Evolutionary conservation across 225 moss, liverwort and hornwort species (phyloP).

Genomic region (Sphagnum tenellum): DNA sequence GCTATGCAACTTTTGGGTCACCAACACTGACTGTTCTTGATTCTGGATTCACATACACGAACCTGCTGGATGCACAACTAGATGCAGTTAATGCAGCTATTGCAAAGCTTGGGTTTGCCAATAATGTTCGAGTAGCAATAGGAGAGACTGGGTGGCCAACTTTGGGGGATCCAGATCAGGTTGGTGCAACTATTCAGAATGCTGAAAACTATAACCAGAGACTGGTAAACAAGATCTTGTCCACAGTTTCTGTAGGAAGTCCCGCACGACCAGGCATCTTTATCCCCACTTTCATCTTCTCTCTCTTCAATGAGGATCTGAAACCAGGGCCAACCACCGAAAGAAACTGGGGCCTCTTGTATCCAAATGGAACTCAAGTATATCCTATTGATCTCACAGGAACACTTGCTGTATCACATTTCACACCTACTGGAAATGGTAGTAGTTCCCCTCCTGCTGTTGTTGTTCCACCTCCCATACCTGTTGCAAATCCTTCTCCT

Average conservation of each 20-base stretch:
- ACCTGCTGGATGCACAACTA: slow-evolving; percentile 55
- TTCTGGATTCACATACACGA: slow-evolving; percentile 40
- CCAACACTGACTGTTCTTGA: slow-evolving; percentile 27
- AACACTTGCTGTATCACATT: slow-evolving; percentile 9
- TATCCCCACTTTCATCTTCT: slow-evolving; percentile 54
- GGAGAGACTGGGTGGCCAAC: slow-evolving; percentile 69
- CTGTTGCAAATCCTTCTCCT: background rate
- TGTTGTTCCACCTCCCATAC: background rate
- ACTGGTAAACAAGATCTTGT: slow-evolving; percentile 29
- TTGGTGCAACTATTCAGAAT: slow-evolving; percentile 29
- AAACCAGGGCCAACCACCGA: slow-evolving; percentile 42
- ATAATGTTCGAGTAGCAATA: slow-evolving; percentile 21
- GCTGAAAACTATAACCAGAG: slow-evolving; percentile 49
- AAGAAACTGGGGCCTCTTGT: slow-evolving; percentile 49
- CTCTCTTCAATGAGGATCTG: slow-evolving; percentile 51
- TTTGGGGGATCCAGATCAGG: slow-evolving; percentile 27
- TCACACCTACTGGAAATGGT: slow-evolving; percentile 10
- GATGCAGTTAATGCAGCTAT: slow-evolving; percentile 51
- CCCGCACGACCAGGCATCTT: slow-evolving; percentile 32
- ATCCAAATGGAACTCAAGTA: slow-evolving; percentile 28
- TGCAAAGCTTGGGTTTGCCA: slow-evolving; percentile 21
- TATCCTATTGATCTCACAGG: slow-evolving; percentile 43
- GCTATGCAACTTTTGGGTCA: slow-evolving; percentile 36
- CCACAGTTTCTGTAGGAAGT: slow-evolving; percentile 24
- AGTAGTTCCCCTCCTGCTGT: slow-evolving; percentile 1